Percentiles rank a stretch among this genome's conserved stretches.
phyloP scores from a whole-genome alignment of 2,329 filamentous ascomycete genomes.

The Aspergillus alliaceus region DNA sequence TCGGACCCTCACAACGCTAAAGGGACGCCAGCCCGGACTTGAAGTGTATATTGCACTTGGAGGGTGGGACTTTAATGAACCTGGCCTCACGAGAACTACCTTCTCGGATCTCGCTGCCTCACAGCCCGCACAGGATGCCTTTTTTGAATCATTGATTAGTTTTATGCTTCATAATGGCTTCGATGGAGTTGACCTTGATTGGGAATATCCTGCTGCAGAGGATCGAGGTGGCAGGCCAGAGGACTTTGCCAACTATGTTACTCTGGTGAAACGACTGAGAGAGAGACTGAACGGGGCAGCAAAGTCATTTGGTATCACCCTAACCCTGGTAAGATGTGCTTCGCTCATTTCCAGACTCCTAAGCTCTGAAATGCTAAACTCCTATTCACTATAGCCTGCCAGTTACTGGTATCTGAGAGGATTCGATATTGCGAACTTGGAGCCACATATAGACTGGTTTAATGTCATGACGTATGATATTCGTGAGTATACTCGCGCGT shows the following conservation, averaged over 20 bases:
- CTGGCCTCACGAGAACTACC: slow-evolving; percentile 14
- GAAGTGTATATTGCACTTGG: slow-evolving; percentile 27
- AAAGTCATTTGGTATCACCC: slow-evolving; percentile 1
- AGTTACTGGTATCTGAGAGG: slow-evolving; percentile 16
- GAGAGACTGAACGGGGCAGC: slow-evolving; percentile 1
- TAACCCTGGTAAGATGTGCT: slow-evolving; percentile 9
- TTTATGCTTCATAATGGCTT: slow-evolving; percentile 12
- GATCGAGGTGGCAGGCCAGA: slow-evolving; percentile 9
- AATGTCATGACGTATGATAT: slow-evolving; percentile 27
- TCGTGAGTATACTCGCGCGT: slow-evolving; percentile 2
- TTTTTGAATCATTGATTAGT: slow-evolving; percentile 14
- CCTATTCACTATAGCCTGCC: slow-evolving; percentile 4
- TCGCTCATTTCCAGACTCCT: background rate
- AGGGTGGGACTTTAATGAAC: slow-evolving; percentile 26
- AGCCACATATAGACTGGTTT: slow-evolving; percentile 14
- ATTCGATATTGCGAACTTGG: slow-evolving; percentile 12
- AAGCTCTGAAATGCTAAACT: background rate
- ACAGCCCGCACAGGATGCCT: slow-evolving; percentile 5
- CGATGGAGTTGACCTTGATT: slow-evolving; percentile 17
- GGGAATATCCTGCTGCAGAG: slow-evolving; percentile 17
- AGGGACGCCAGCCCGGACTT: slow-evolving; percentile 21
- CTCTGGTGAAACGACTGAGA: slow-evolving; percentile 5
- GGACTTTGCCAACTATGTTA: slow-evolving; percentile 12
- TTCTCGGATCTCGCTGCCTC: slow-evolving; percentile 20
- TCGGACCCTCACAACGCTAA: slow-evolving; percentile 31